Conservation (phyloP, 805 yeast genomes). For the Barnettozyma californica region DNA sequence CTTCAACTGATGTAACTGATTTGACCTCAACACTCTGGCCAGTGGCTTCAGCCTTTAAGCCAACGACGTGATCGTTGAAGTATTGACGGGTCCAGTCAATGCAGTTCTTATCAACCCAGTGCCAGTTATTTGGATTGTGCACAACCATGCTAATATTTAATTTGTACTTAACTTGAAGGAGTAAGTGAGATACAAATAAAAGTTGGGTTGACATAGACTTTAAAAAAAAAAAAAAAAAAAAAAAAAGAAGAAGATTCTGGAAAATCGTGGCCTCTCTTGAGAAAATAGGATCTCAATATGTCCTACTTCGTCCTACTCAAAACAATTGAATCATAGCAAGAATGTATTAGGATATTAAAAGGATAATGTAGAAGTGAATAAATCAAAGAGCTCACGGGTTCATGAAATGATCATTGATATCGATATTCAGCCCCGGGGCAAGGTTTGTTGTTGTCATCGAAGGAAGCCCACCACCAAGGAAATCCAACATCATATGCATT, state of each 20-base stretch:
- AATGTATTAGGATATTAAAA: not conserved
- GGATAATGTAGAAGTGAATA: not conserved
- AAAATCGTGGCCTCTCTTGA: not conserved
- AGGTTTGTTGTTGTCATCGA: conserved; percentile 40
- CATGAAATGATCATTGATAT: conserved; percentile 26
- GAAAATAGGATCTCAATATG: not conserved
- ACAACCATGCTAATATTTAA: conserved; percentile 90
- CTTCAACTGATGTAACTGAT: conserved; percentile 53
- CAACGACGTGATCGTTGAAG: conserved; percentile 56
- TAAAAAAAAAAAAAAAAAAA: not conserved
- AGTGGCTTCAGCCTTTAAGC: conserved; percentile 29
- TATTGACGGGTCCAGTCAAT: conserved; percentile 83
- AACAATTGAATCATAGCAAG: not conserved
- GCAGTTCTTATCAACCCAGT: conserved; percentile 98
- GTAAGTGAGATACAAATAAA: not conserved
- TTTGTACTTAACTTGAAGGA: not conserved
- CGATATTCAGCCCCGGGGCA: conserved; percentile 24
- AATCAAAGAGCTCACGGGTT: conserved; percentile 15
- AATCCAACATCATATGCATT: conserved; percentile 87
- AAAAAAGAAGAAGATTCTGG: not conserved
- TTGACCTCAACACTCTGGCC: conserved; percentile 29
- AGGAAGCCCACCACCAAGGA: conserved; percentile 64
- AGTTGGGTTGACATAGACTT: not conserved
- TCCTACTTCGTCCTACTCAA: not conserved
- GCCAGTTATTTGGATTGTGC: conserved; percentile 98